A percentile compares a stretch with the other conserved stretches of the same genome.
These are phyloP conservation scores for Fusarium sp. DNA, from an alignment of 2,329 filamentous ascomycete species.

Conservation along the genomic window DNA sequence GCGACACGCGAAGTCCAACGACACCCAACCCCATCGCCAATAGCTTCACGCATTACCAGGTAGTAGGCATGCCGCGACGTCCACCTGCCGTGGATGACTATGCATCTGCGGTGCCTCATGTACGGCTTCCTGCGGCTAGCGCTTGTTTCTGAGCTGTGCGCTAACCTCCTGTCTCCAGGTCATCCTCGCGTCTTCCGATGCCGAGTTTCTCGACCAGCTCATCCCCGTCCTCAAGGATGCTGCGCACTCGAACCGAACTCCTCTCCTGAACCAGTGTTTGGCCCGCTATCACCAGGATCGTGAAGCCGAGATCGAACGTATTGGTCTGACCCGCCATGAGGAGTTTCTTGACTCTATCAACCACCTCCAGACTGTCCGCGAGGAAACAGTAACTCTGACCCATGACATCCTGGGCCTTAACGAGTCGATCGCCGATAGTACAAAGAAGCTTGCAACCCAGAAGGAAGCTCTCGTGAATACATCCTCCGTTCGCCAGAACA, in stretches of 20 bases:
- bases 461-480: slow-evolving; percentile 96
- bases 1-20: slow-evolving; percentile 32
- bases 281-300: slow-evolving; percentile 83
- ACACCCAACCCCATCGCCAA: slow-evolving; percentile 19
- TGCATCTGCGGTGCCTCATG: slow-evolving; percentile 58
- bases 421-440: slow-evolving; percentile 93
- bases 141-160: neutral
- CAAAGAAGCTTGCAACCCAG: slow-evolving; percentile 91
- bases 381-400: slow-evolving; percentile 89
- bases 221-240: slow-evolving; percentile 96
- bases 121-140: slow-evolving; percentile 39
- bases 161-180: slow-evolving; percentile 67
- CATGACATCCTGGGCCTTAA: slow-evolving; percentile 92
- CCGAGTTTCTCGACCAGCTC: slow-evolving; percentile 94
- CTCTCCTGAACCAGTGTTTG: slow-evolving; percentile 77
- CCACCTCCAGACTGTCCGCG: slow-evolving; percentile 89
- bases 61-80: slow-evolving; percentile 56
- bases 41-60: slow-evolving; percentile 14
- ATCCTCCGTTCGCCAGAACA: slow-evolving; percentile 90
- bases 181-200: slow-evolving; percentile 88
- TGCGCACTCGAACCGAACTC: slow-evolving; percentile 77
- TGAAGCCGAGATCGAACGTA: slow-evolving; percentile 91
- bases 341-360: slow-evolving; percentile 96
- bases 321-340: slow-evolving; percentile 95
- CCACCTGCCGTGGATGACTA: slow-evolving; percentile 60